phyloP scores from a whole-genome alignment of 2,329 filamentous ascomycete species.

The Alternaria incomplexa region DNA sequence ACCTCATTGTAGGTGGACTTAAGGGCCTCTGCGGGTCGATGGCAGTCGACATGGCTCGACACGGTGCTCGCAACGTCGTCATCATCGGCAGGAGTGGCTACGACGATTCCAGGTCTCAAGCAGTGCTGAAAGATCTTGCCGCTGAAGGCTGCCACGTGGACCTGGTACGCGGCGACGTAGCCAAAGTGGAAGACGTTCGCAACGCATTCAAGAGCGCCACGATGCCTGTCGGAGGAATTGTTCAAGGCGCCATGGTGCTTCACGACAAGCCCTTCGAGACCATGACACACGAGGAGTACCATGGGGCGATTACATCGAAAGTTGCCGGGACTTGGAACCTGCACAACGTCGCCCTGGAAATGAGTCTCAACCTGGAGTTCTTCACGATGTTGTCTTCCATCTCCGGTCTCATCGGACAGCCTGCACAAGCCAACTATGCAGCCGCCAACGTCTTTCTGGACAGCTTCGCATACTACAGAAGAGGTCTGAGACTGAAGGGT shows the following conservation, averaged over 20 bases:
- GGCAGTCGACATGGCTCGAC: conserved; percentile 20
- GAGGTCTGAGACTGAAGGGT: conserved; percentile 21
- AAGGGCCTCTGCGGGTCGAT: conserved; percentile 25
- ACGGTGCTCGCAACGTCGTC: conserved; percentile 23
- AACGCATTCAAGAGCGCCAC: not conserved
- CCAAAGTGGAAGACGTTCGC: conserved; percentile 1
- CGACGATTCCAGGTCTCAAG: not conserved
- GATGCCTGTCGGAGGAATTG: conserved; percentile 12
- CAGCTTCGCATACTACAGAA: conserved; percentile 30
- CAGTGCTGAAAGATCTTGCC: conserved; percentile 8
- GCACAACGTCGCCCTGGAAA: conserved; percentile 15
- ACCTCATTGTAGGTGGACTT: conserved; percentile 31
- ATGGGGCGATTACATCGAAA: conserved; percentile 16
- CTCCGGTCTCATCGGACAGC: conserved; percentile 23
- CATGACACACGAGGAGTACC: conserved; percentile 21
- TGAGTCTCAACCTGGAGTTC: conserved; percentile 40
- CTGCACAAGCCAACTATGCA: conserved; percentile 31
- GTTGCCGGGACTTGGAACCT: conserved; percentile 33
- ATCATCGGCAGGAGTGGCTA: conserved; percentile 18
- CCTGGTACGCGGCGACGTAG: conserved; percentile 8
- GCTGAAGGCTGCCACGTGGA: conserved; percentile 13
- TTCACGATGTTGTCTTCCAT: conserved; percentile 49
- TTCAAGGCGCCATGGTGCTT: conserved; percentile 3
- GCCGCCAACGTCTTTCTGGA: conserved; percentile 41
- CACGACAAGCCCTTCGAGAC: conserved; percentile 10